These are phyloP conservation scores for Trifolium repens DNA, from an alignment of 306 rosid species.

Conservation along the genomic window DNA sequence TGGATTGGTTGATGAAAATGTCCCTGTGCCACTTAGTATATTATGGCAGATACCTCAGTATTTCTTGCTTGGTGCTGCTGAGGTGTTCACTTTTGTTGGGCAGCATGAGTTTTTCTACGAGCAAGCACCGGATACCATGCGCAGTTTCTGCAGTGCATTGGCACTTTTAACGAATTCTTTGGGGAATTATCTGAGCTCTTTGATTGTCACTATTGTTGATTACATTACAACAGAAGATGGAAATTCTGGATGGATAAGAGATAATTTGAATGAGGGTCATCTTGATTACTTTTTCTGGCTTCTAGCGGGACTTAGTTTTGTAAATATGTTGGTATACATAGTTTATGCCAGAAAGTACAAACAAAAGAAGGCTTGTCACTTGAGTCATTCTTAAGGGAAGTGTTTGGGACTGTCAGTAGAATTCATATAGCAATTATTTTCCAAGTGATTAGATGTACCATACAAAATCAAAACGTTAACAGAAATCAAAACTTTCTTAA, in stretches of 20 bases:
- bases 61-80: constrained; percentile 84
- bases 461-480: no score
- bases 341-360: constrained; percentile 65
- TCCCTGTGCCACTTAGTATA: constrained; percentile 69
- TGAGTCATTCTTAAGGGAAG: background rate
- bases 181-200: constrained; percentile 80
- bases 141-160: constrained; percentile 85
- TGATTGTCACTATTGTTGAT: constrained; percentile 66
- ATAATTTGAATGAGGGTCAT: constrained; percentile 77
- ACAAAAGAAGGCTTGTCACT: constrained; percentile 58
- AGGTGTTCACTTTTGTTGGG: constrained; percentile 75
- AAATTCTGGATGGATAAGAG: constrained; percentile 67
- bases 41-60: constrained; percentile 89
- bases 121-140: constrained; percentile 83
- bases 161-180: constrained; percentile 70
- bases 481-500: no score
- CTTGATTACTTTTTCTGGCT: constrained; percentile 85
- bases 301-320: constrained; percentile 71
- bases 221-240: constrained; percentile 63
- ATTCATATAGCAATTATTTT: background rate
- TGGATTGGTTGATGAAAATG: constrained; percentile 54
- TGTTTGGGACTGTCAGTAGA: background rate
- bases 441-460: no score
- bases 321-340: constrained; percentile 62
- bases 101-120: constrained; percentile 89